Base-by-base conservation (phyloP, 371 early-diverging fungal species). In the Saksenaea oblongispora region DNA sequence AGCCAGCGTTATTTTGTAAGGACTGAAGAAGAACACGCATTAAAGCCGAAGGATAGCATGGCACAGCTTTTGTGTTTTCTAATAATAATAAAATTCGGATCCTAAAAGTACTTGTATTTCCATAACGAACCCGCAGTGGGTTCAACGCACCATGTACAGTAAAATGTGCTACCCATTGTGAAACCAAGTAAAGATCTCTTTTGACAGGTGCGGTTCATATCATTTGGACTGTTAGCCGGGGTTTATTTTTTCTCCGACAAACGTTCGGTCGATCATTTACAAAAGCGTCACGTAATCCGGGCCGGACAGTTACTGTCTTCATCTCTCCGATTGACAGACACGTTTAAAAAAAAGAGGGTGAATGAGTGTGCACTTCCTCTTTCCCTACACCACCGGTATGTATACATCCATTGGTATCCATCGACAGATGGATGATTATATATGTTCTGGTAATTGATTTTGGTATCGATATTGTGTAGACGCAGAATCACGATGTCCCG, bases 401-500 rank as follows among this genome's bases (percentile, higher is more conserved):
- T 47, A 22, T 47, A 7, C 51, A 47, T 47, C 51, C 51, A 47
- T 47, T 47, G 27, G 7, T 47, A 47, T 47, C 51, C 51, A 22
- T 47, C 18, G 22, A 22, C 51, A 5, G 24, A 47, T 47, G 22
- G 51, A 22, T 47, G 51, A 47, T 47, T n/a, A 22, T 47, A 8
- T 22, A 22, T 22, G 51, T 47, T 22, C 10, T 47, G 10, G 22
- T 8, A 4, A 47, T 10, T 22, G 51, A 47, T 26, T 47, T 47
- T 47, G 22, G 22, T 22, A n/a, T 18, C 22, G 22, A 22, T 22
- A 22, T 47, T 11, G 5, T 47, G 22, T 47, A 47, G 51, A 47
- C 51, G 51, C 51, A 17, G 51, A 47, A 47, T 47, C 51, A 47
- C 51, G 51, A 63, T 63, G 63, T 63, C 63, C 34, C 44, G 47